Evolutionary conservation across 1,284 basidiomycete species (phyloP).

Genomic region (Cutaneotrichosporon sp.): DNA sequence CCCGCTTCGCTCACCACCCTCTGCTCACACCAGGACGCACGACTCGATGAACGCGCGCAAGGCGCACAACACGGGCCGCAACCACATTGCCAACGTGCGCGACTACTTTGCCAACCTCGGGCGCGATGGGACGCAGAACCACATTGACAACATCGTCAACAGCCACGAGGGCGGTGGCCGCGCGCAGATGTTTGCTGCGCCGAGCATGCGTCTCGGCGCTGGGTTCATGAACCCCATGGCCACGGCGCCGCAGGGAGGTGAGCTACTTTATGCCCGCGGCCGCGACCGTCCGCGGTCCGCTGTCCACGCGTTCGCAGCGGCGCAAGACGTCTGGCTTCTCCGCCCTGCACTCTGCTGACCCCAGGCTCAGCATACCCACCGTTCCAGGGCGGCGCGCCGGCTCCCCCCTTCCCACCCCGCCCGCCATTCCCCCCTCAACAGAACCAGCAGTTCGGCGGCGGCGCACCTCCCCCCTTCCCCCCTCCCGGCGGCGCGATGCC

Average conservation of each 20-base stretch:
- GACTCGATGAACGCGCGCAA: slow-evolving; percentile 70
- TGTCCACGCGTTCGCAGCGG: neutral
- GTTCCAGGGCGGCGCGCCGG: slow-evolving; percentile 21
- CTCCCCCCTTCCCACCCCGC: slow-evolving; percentile 64
- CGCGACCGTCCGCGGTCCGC: too few relatives aligned
- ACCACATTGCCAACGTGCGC: slow-evolving; percentile 92
- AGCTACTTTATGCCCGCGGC: too few relatives aligned
- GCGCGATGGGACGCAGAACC: slow-evolving; percentile 92
- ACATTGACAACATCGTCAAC: slow-evolving; percentile 93
- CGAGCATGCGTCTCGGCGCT: slow-evolving; percentile 59
- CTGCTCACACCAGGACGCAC: slow-evolving; percentile 32
- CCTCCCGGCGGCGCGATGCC: slow-evolving; percentile 21
- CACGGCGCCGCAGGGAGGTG: slow-evolving; percentile 25
- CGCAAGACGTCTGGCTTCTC: neutral
- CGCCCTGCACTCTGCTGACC: neutral
- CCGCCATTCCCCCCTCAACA: slow-evolving; percentile 64
- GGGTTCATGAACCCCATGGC: slow-evolving; percentile 49
- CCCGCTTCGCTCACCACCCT: too few relatives aligned
- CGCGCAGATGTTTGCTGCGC: slow-evolving; percentile 63
- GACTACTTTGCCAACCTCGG: slow-evolving; percentile 97
- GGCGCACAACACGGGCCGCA: slow-evolving; percentile 95
- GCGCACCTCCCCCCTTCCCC: slow-evolving; percentile 25
- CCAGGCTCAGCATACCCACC: slow-evolving; percentile 15
- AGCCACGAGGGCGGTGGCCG: slow-evolving; percentile 70
- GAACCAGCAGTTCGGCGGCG: slow-evolving; percentile 60